Base-by-base conservation (phyloP, 164 flowering plant species). In the Nymphaea colorata region DNA sequence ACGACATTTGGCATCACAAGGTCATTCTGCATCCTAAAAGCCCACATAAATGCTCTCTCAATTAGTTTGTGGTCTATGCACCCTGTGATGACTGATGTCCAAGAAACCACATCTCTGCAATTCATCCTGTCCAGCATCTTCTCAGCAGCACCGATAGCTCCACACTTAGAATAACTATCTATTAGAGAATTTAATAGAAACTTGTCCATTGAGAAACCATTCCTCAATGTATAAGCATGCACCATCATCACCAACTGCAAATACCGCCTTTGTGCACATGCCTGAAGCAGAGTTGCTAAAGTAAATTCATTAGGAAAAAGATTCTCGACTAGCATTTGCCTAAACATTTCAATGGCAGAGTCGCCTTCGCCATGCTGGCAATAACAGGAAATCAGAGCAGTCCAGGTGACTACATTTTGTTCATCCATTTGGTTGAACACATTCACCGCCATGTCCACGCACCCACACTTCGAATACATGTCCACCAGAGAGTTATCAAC, bases 51-150 rank as follows among this genome's bases (percentile, higher is more conserved):
- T 5, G 79, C 76, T 64, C 45, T 63, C 57, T 59, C 65, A 4
- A 42, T n/a, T 5, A 44, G 25, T 64, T 71, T 70, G 55, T 77
- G 63, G 45, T 25, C 2, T 3, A 69, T 63, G 59, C 41, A 66
- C 44, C 76, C 74, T 1, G 72, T 68, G 44, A 77, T 77, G 16
- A 74, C 44, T 16, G 74, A 74, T 41, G 76, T 77, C 79, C 77
- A 77, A 55, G 79, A 74, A 10, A 74, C 72, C 45, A 74, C 79
- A 66, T 71, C 71, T 67, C 69, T 76, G 43, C 63, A 68, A 67
- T 63, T 67, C 64, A 55, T 57, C 41, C 63, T 53, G 8, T 63
- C 65, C 4, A 70, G 51, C 45, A 73, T 14, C 42, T 60, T 67
- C 55, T 60, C 69, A 0, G 76, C 76, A 64, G 67, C 51, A 2